Conservation (phyloP, 139 green algal species). For the Picochlorum sp. region DNA sequence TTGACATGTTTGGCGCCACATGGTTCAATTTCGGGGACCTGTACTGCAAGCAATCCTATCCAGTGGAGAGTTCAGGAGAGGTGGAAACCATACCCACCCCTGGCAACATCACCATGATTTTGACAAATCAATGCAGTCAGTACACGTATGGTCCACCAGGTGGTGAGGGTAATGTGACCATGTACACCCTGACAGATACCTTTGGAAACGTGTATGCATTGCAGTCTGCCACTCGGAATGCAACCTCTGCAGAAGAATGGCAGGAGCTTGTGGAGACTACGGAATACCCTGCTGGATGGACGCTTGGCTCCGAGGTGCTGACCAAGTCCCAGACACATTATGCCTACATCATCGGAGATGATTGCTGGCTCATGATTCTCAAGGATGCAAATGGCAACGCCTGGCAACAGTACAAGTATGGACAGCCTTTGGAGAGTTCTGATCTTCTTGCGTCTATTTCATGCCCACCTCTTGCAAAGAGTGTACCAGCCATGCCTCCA, state of each 20-base stretch:
- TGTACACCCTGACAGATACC: too few species aligned
- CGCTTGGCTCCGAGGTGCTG: not conserved
- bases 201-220: too few species aligned
- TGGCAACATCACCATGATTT: too few species aligned
- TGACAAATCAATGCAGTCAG: too few species aligned
- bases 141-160: too few species aligned
- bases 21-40: too few species aligned
- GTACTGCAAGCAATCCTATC: too few species aligned
- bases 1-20: too few species aligned
- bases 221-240: too few species aligned
- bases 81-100: too few species aligned
- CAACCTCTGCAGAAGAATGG: not conserved
- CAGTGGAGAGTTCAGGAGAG: too few species aligned
- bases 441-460: not conserved
- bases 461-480: conserved; percentile 1
- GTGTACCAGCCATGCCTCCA: conserved; percentile 3
- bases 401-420: conserved; percentile 2
- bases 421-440: not conserved
- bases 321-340: not conserved
- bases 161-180: too few species aligned
- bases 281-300: conserved; percentile 2
- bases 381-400: not conserved
- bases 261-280: not conserved
- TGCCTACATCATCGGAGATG: not conserved
- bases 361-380: not conserved